Base-by-base conservation (phyloP, 2,329 filamentous ascomycete species). In the Pseudocercospora pini-densiflorae region DNA sequence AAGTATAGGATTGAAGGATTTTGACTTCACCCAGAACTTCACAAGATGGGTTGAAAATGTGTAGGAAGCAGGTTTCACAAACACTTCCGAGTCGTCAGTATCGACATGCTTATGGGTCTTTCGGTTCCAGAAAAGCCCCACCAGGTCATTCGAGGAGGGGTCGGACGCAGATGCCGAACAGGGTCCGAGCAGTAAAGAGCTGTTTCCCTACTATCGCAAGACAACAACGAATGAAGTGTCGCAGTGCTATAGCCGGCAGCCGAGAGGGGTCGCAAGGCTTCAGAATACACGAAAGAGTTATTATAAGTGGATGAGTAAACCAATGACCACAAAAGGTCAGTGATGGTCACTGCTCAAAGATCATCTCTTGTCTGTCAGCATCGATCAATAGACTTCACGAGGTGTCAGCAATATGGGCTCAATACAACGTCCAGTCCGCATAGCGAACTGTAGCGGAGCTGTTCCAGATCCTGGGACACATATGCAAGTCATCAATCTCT, bases 401-500 rank as follows among this genome's bases (percentile, higher is more conserved):
- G 47, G 3, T 51, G 23, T 31, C 51, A 33, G 51, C 27, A 27
- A 3, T 5, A 71, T 71, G 69, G 59, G 59, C 24, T 66, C 67
- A 5, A 49, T 24, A 16, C 57, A 67, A 33, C 63, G 69, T 27
- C 67, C 69, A 53, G 69, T 71, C 33, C 60, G 69, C 12, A 71
- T 71, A 29, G 69, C 69, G 7, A 71, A 70, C 43, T 71, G 69
- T 62, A 68, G 64, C 4, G 72, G 72, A n/a, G 72, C 72, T 43
- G 72, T 73, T 10, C 70, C 70, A 19, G 72, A 74, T 63, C 72
- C 72, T n/a, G 71, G 72, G 24, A 68, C 65, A 36, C 71, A 72
- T 19, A 72, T 74, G 71, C 51, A 31, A n/a, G n/a, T n/a, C n/a
- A n/a, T n/a, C n/a, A n/a, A n/a, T n/a, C n/a, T n/a, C n/a, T n/a